phyloP scores from a whole-genome alignment of 257 asterid genomes.

The Perilla frutescens region DNA sequence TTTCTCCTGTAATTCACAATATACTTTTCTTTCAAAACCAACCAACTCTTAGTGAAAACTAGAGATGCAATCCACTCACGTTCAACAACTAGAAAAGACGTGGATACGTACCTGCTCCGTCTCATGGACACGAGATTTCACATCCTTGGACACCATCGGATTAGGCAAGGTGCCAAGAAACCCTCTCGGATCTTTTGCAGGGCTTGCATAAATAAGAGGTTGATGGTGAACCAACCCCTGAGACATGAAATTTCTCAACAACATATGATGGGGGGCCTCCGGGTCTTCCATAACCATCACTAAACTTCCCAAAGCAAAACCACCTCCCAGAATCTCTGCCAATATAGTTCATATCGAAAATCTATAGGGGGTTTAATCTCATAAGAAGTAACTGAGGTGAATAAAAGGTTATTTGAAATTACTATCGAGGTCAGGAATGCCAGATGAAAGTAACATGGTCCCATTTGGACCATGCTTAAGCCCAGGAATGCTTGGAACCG shows the following conservation, averaged over 20 bases:
- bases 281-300: conserved; percentile 93
- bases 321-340: conserved; percentile 92
- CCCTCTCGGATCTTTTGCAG: conserved; percentile 83
- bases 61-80: conserved; percentile 3
- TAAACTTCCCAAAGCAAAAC: conserved; percentile 86
- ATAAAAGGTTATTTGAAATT: conserved; percentile 36
- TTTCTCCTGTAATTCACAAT: conserved; percentile 59
- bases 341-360: background rate
- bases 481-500: conserved; percentile 67
- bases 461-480: conserved; percentile 92
- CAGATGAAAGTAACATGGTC: conserved; percentile 80
- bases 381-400: background rate
- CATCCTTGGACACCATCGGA: conserved; percentile 71
- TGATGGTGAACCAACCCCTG: conserved; percentile 90
- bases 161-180: conserved; percentile 93
- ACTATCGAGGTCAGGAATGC: conserved; percentile 94
- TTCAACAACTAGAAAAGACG: conserved; percentile 26
- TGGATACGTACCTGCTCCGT: conserved; percentile 64
- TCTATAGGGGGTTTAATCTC: background rate
- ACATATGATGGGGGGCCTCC: conserved; percentile 99
- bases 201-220: conserved; percentile 89
- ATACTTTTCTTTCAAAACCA: conserved; percentile 28
- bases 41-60: conserved; percentile 9
- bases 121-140: conserved; percentile 63
- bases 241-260: conserved; percentile 96